A percentile compares a stretch with the other conserved stretches of the same genome.
Evolutionary conservation across 768 basidiomycete species (phyloP).

Genomic region (Pisolithus tinctorius): DNA sequence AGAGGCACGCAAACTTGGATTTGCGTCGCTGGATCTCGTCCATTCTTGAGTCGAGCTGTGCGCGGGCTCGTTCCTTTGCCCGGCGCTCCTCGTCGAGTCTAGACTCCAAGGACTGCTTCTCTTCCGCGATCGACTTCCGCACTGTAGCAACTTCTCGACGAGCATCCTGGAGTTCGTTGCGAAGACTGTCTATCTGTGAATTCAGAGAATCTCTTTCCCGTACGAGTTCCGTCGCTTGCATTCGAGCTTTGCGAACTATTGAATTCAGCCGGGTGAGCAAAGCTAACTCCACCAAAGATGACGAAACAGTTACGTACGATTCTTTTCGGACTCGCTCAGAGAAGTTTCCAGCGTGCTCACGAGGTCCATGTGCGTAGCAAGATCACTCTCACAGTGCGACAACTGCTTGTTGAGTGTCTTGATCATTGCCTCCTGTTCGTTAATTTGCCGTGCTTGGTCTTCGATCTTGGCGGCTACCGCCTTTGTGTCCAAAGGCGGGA

Average conservation of each 20-base stretch:
- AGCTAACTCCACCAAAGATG: neutral
- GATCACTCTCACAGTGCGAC: conserved; percentile 86
- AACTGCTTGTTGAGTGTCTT: conserved; percentile 91
- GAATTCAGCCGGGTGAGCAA: conserved; percentile 7
- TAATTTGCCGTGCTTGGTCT: conserved; percentile 67
- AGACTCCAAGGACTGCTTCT: conserved; percentile 81
- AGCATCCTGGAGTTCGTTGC: conserved; percentile 67
- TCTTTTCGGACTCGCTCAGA: conserved; percentile 88
- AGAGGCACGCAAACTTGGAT: conserved; percentile 90
- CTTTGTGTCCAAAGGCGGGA: conserved; percentile 47
- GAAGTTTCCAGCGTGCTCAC: conserved; percentile 80
- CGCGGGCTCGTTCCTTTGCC: conserved; percentile 83
- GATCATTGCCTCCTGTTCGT: conserved; percentile 87
- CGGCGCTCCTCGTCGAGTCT: conserved; percentile 81
- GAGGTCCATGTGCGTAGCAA: conserved; percentile 88
- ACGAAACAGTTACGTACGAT: conserved; percentile 49
- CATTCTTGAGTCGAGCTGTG: conserved; percentile 83
- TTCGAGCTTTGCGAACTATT: conserved; percentile 84
- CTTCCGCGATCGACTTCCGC: conserved; percentile 76
- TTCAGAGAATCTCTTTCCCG: conserved; percentile 77
- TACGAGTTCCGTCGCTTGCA: conserved; percentile 87
- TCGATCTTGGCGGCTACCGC: conserved; percentile 47
- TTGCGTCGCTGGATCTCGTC: conserved; percentile 79
- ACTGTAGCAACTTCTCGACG: conserved; percentile 75
- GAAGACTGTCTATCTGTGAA: conserved; percentile 57